These are phyloP conservation scores for Aspergillus quadrilineatus DNA, from an alignment of 2,329 filamentous ascomycete species.

Conservation along the genomic window DNA sequence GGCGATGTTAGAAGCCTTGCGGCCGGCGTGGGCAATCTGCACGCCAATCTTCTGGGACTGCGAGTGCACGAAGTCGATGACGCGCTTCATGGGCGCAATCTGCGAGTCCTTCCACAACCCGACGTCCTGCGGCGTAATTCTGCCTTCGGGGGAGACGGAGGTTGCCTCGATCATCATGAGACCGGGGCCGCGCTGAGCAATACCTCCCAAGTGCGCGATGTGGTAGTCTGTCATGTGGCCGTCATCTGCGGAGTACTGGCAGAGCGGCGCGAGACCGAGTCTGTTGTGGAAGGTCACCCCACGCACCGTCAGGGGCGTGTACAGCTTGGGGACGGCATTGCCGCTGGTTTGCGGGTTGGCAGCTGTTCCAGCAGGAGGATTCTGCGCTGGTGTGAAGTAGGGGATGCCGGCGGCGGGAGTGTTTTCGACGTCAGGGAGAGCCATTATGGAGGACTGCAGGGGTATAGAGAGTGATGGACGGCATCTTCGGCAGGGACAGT, in stretches of 20 bases:
- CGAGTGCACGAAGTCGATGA: constrained; percentile 76
- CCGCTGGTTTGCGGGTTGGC: constrained; percentile 44
- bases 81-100: constrained; percentile 65
- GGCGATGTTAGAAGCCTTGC: constrained; percentile 59
- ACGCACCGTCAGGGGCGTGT: constrained; percentile 58
- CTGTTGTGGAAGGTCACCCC: constrained; percentile 58
- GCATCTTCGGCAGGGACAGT: background rate
- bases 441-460: background rate
- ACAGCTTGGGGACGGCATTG: constrained; percentile 53
- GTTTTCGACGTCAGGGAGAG: constrained; percentile 34
- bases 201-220: constrained; percentile 76
- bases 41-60: constrained; percentile 75
- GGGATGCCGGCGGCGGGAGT: constrained; percentile 42
- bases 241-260: constrained; percentile 62
- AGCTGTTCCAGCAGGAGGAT: constrained; percentile 39
- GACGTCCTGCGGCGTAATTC: constrained; percentile 65
- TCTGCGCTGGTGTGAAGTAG: constrained; percentile 41
- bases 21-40: constrained; percentile 77
- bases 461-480: background rate
- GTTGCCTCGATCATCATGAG: constrained; percentile 77
- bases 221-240: constrained; percentile 80
- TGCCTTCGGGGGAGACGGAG: constrained; percentile 69
- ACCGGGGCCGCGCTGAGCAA: constrained; percentile 71
- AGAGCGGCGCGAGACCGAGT: constrained; percentile 51
- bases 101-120: constrained; percentile 82